Percentiles rank a stretch among this genome's conserved stretches.
These are phyloP conservation scores for Cordyceps fumosorosea DNA, from an alignment of 2,329 filamentous ascomycete species.

Conservation along the genomic window DNA sequence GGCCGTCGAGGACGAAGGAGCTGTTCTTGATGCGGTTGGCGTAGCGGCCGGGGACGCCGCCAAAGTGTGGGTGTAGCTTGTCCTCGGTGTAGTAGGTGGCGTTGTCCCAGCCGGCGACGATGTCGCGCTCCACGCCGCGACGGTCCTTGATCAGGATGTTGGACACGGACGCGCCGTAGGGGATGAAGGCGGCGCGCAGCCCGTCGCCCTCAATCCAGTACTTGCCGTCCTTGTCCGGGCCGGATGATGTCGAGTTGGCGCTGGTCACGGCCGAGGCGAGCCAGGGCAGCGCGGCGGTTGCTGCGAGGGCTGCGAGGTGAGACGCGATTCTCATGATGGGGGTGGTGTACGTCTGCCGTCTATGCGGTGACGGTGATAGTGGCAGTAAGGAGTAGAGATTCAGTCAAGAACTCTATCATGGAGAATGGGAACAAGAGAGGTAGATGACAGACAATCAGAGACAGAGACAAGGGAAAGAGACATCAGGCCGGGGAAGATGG, in stretches of 20 bases:
- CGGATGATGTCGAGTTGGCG: conserved; percentile 15
- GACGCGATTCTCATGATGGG: conserved; percentile 19
- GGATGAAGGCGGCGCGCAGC: conserved; percentile 63
- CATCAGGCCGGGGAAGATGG: neutral
- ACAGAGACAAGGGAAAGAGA: neutral
- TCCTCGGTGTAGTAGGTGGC: conserved; percentile 63
- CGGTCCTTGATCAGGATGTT: conserved; percentile 66
- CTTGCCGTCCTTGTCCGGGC: conserved; percentile 56
- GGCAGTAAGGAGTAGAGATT: neutral
- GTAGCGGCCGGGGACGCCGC: conserved; percentile 67
- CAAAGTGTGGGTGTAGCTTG: conserved; percentile 62
- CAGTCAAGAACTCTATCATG: conserved; percentile 2
- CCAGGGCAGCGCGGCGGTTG: conserved; percentile 16
- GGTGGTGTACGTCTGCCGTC: neutral
- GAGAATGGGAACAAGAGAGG: neutral
- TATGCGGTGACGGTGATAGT: neutral
- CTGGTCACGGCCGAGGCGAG: conserved; percentile 11
- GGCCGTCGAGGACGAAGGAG: conserved; percentile 61
- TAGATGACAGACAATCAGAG: neutral
- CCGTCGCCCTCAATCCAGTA: conserved; percentile 64
- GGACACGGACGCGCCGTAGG: conserved; percentile 67
- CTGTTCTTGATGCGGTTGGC: conserved; percentile 77
- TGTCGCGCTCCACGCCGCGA: conserved; percentile 60
- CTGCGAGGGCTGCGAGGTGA: conserved; percentile 15
- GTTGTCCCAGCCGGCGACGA: conserved; percentile 71